Evolutionary conservation across 2,329 filamentous ascomycete genomes (phyloP).

Genomic region (Talaromyces rugulosus): DNA sequence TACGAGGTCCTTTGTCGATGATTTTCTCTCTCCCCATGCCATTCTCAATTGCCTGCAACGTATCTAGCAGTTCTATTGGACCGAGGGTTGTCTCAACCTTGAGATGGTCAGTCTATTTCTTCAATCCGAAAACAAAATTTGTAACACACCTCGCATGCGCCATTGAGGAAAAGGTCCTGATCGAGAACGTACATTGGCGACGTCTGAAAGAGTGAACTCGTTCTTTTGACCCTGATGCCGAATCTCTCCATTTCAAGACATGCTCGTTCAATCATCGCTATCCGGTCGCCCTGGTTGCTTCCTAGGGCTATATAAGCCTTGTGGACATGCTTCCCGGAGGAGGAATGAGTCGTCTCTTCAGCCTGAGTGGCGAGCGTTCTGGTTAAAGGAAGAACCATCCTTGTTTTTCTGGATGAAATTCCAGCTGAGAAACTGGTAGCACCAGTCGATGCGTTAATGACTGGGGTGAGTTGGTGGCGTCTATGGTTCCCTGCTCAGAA

Average conservation of each 20-base stretch:
- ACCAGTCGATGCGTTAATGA: neutral
- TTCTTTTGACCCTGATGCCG: slow-evolving; percentile 69
- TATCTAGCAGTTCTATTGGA: slow-evolving; percentile 71
- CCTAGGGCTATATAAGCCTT: slow-evolving; percentile 80
- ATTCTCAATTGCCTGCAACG: slow-evolving; percentile 79
- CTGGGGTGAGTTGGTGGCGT: neutral
- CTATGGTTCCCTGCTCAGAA: neutral
- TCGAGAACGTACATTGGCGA: slow-evolving; percentile 94
- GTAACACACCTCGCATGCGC: slow-evolving; percentile 74
- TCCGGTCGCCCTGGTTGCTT: slow-evolving; percentile 84
- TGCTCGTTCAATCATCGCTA: slow-evolving; percentile 79
- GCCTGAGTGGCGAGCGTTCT: slow-evolving; percentile 4
- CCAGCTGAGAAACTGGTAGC: neutral
- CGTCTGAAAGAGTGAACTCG: slow-evolving; percentile 90
- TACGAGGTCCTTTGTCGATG: slow-evolving; percentile 89
- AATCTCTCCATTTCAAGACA: slow-evolving; percentile 70
- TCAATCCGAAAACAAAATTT: neutral
- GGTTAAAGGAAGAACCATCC: neutral
- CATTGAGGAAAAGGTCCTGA: slow-evolving; percentile 85
- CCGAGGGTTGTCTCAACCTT: slow-evolving; percentile 76
- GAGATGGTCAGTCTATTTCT: slow-evolving; percentile 1
- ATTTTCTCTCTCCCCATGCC: slow-evolving; percentile 74
- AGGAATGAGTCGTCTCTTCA: slow-evolving; percentile 12
- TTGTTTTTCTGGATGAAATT: neutral
- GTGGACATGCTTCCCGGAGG: slow-evolving; percentile 19